A percentile compares a stretch with the other conserved stretches of the same genome.
phyloP scores from a whole-genome alignment of 768 basidiomycete genomes.

The Suillus discolor region DNA sequence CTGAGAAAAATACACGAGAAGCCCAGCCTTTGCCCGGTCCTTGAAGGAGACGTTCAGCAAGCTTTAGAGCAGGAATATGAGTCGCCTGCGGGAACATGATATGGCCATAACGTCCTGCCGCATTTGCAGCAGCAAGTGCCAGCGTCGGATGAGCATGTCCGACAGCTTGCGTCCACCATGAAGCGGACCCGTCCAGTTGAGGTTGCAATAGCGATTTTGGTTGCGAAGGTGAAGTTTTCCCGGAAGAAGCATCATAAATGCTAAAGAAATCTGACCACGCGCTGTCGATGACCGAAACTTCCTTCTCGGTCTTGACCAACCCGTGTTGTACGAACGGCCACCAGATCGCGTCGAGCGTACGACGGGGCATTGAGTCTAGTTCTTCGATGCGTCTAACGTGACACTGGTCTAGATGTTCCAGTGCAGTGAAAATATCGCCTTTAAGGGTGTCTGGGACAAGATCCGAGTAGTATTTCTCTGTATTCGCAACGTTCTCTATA shows the following conservation, averaged over 20 bases:
- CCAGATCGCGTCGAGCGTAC: conserved; percentile 84
- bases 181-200: conserved; percentile 90
- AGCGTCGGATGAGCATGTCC: conserved; percentile 81
- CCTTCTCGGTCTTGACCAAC: conserved; percentile 60
- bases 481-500: conserved; percentile 48
- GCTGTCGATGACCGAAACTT: conserved; percentile 91
- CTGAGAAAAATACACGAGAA: conserved; percentile 86
- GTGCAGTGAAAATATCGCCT: conserved; percentile 45
- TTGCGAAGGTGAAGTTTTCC: conserved; percentile 19
- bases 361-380: conserved; percentile 75
- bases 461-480: conserved; percentile 73
- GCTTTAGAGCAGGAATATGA: conserved; percentile 80
- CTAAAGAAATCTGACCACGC: conserved; percentile 88
- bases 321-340: conserved; percentile 98
- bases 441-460: conserved; percentile 40
- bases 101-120: conserved; percentile 94
- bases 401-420: conserved; percentile 60
- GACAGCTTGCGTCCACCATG: conserved; percentile 97
- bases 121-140: conserved; percentile 83
- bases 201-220: conserved; percentile 47
- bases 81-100: conserved; percentile 94
- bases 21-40: conserved; percentile 94
- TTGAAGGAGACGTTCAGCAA: conserved; percentile 77
- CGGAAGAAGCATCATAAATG: conserved; percentile 48
- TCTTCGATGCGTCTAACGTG: conserved; percentile 71